phyloP scores from a whole-genome alignment of 2,329 filamentous ascomycete species.

The Cytospora chrysosperma region DNA sequence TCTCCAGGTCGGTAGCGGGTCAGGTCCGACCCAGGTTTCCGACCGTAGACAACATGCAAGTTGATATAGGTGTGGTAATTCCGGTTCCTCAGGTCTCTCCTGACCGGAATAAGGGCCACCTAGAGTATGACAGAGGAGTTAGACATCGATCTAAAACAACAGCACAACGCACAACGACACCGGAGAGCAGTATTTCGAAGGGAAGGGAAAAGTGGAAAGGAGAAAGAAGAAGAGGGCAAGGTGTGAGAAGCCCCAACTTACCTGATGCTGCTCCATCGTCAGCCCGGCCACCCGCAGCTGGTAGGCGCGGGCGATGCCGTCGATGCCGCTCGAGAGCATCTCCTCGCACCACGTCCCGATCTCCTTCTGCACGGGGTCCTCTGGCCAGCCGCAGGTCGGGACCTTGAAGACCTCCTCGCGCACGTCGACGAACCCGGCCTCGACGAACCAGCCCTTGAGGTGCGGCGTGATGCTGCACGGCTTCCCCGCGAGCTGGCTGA shows the following conservation, averaged over 20 bases:
- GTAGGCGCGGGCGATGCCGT: constrained; percentile 13
- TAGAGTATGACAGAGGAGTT: constrained; percentile 24
- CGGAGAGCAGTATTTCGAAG: too few relatives aligned
- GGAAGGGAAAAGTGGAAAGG: too few relatives aligned
- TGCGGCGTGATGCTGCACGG: constrained; percentile 37
- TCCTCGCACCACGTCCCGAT: constrained; percentile 38
- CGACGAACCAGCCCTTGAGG: constrained; percentile 40
- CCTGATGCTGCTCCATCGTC: constrained; percentile 19
- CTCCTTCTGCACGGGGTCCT: constrained; percentile 42
- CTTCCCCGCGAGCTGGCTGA: constrained; percentile 39
- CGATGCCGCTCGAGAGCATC: constrained; percentile 11
- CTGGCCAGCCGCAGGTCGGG: constrained; percentile 55
- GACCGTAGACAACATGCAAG: constrained; percentile 50
- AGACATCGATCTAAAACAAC: background rate
- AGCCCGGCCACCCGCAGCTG: constrained; percentile 17
- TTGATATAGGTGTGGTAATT: constrained; percentile 49
- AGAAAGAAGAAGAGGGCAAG: background rate
- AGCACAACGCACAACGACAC: too few relatives aligned
- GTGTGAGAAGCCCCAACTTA: background rate
- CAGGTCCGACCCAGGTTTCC: constrained; percentile 41
- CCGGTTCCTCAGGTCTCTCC: constrained; percentile 46
- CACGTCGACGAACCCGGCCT: constrained; percentile 56
- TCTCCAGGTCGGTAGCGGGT: background rate
- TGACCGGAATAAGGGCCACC: constrained; percentile 50
- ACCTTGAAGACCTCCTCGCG: constrained; percentile 52